These are phyloP conservation scores for Trichoderma sp. DNA, from an alignment of 2,329 filamentous ascomycete species.

Conservation along the genomic window DNA sequence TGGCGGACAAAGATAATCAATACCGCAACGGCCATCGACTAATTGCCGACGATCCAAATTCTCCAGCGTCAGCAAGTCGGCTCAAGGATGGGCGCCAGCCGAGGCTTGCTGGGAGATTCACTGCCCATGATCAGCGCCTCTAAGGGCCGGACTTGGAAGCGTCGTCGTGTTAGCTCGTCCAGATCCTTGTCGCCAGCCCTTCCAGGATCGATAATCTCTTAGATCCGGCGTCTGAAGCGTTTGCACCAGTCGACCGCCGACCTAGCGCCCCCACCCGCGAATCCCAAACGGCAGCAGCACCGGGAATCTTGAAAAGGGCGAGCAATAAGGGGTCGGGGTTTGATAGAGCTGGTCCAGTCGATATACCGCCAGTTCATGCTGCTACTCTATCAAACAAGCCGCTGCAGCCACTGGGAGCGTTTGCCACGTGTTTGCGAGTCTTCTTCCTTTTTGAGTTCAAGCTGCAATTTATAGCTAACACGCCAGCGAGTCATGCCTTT, in stretches of 20 bases:
- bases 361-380: not conserved
- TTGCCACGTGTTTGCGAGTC: not conserved
- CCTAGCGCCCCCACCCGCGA: not conserved
- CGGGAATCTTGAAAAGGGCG: conserved; percentile 1
- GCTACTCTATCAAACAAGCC: not conserved
- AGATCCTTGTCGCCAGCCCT: not conserved
- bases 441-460: not conserved
- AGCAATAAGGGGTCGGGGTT: not conserved
- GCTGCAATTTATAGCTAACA: not conserved
- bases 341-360: not conserved
- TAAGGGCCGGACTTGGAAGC: not conserved
- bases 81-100: not conserved
- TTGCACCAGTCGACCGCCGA: not conserved
- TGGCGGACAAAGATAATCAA: not conserved
- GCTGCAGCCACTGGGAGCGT: not conserved
- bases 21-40: conserved; percentile 5
- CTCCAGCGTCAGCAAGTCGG: conserved; percentile 2
- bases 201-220: conserved; percentile 10
- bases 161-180: not conserved
- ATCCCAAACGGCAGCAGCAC: not conserved
- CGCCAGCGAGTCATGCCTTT: conserved; percentile 5
- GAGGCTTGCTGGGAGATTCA: not conserved
- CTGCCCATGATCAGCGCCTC: conserved; percentile 2
- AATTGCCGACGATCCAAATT: conserved; percentile 9
- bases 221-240: conserved; percentile 4